A percentile compares a stretch with the other conserved stretches of the same genome.
These are phyloP conservation scores for Xylogone sp. DNA, from an alignment of 2,329 filamentous ascomycete species.

Conservation along the genomic window DNA sequence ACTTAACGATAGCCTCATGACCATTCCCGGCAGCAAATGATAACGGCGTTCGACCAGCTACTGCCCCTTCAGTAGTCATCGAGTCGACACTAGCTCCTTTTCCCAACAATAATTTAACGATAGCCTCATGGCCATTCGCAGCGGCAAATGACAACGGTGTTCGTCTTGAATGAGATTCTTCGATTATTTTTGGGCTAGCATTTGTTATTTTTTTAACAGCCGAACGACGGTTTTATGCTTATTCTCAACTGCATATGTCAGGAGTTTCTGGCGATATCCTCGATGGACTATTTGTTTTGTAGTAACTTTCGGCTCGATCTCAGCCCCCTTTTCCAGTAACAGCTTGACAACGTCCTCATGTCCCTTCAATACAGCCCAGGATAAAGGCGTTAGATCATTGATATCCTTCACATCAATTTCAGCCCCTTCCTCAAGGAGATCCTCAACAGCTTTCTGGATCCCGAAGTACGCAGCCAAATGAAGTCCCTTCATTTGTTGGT, in stretches of 20 bases:
- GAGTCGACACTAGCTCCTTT: neutral
- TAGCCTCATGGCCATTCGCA: neutral
- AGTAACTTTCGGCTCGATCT: neutral
- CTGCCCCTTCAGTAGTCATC: too few species aligned
- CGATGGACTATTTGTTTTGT: too few species aligned
- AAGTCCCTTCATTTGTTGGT: too few species aligned
- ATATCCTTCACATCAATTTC: conserved; percentile 1
- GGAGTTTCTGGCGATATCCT: too few species aligned
- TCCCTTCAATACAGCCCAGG: neutral
- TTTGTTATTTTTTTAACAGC: neutral
- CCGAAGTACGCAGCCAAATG: too few species aligned
- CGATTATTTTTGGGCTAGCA: too few species aligned
- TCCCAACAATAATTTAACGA: neutral
- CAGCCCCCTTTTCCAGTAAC: neutral
- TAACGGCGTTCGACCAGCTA: neutral
- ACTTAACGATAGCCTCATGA: neutral
- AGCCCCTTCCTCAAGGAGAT: too few species aligned
- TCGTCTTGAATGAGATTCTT: too few species aligned
- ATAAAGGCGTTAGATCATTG: conserved; percentile 2
- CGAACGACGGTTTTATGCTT: neutral
- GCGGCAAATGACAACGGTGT: neutral
- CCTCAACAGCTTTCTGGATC: too few species aligned
- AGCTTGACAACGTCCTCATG: conserved; percentile 5
- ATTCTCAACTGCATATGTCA: neutral
- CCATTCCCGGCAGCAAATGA: neutral